Evolutionary conservation across 352 stramenopile genomes (phyloP).

Genomic region (Pythium folliculosum): DNA sequence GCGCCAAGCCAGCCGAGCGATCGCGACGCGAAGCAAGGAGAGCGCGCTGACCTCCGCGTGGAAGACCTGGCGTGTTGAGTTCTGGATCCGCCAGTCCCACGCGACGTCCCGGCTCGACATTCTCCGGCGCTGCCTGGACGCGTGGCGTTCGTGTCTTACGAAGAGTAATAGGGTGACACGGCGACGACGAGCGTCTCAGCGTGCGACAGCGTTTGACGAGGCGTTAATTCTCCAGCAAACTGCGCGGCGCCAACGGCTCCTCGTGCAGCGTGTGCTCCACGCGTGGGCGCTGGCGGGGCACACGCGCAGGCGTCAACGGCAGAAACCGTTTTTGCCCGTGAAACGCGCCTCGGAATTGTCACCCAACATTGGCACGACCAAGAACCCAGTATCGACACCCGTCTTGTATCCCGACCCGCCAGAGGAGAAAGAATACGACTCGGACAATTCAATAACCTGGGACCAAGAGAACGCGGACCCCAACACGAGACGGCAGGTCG

Average conservation of each 20-base stretch:
- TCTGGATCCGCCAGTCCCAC: constrained; percentile 18
- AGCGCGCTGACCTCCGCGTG: not conserved
- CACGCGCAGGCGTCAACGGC: constrained; percentile 13
- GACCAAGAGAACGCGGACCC: constrained; percentile 18
- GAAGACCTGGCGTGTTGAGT: constrained; percentile 25
- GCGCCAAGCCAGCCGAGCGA: not conserved
- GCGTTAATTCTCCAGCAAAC: constrained; percentile 14
- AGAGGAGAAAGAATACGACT: too few species aligned
- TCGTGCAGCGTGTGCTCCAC: constrained; percentile 7
- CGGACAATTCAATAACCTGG: not conserved
- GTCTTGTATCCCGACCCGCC: too few species aligned
- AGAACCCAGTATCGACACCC: too few species aligned
- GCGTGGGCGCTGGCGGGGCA: constrained; percentile 19
- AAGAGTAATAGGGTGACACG: too few species aligned
- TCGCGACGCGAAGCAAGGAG: not conserved
- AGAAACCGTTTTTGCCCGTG: not conserved
- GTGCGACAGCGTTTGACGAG: constrained; percentile 17
- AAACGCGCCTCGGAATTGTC: not conserved
- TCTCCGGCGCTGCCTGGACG: constrained; percentile 6
- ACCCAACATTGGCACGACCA: too few species aligned
- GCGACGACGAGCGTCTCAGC: too few species aligned
- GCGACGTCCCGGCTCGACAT: not conserved
- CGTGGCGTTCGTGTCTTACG: constrained; percentile 5
- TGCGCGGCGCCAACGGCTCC: not conserved
- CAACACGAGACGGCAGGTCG: not conserved